Percentiles rank a stretch among this genome's conserved stretches.
Evolutionary conservation across 306 rosid species (phyloP).

Genomic region (Malus fusca): DNA sequence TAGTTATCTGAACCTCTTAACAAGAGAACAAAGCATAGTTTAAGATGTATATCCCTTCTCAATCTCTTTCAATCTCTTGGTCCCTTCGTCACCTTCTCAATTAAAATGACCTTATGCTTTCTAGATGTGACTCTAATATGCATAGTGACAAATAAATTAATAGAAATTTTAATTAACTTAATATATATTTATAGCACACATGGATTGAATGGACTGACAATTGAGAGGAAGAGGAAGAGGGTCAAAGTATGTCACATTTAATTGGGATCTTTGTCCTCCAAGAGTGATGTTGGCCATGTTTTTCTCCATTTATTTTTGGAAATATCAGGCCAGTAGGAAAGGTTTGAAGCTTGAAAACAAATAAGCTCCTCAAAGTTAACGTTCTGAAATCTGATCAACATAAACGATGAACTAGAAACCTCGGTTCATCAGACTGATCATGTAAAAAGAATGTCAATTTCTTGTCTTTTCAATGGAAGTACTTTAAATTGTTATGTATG

Average conservation of each 20-base stretch:
- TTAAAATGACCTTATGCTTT: neutral
- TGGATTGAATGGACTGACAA: constrained; percentile 1
- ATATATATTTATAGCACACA: neutral
- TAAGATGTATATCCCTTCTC: neutral
- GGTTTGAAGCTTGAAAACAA: constrained; percentile 4
- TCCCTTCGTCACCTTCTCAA: neutral
- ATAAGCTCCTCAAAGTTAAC: neutral
- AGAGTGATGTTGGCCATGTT: neutral
- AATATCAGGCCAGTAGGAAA: neutral
- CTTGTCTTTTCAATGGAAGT: neutral
- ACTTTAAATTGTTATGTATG: neutral
- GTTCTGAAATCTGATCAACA: neutral
- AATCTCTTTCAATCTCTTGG: neutral
- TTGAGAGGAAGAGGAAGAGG: neutral
- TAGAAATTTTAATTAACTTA: neutral
- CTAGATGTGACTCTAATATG: neutral
- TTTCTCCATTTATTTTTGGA: neutral
- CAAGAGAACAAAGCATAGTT: neutral
- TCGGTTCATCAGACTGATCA: neutral
- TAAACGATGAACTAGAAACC: neutral
- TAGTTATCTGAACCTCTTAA: neutral
- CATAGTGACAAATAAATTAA: neutral
- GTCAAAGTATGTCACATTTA: neutral
- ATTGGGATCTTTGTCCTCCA: neutral
- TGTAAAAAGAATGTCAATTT: neutral